Evolutionary conservation across 78 protist species (phyloP), one percentile per base, ranked within the genome.

Genomic region (Dictyostelium discoideum): DNA sequence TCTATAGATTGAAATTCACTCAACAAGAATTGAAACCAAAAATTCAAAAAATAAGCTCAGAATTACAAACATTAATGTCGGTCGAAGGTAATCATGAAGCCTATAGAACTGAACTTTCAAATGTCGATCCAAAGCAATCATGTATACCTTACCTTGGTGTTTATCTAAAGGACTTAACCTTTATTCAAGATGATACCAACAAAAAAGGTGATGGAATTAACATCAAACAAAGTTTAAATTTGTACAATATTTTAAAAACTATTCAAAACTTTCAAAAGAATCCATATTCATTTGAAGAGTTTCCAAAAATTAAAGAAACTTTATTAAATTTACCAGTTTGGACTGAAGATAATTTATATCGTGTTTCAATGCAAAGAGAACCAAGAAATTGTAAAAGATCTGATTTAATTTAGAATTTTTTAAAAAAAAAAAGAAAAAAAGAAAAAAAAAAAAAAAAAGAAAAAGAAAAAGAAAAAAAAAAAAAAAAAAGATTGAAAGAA

Each of bases 1-100:
- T 90, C 13, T 82, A 37, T n/a, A 20, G 95, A 40, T 44, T 90
- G 24, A 90, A 82, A 54, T 46, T 32, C 57, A 90, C 95, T 39
- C 77, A 63, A 46, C 24, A n/a, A 5, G 95, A 90, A 54, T 26
- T 90, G 24, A 90, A 90, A 54, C 95, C 87, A 24, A 90, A 90
- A 39, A 60, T 90, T 50, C 95, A 90, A 82, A 90, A 82, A 46
- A 32, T 86, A 1, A 67, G 85, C 14, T 22, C 87, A 11, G 95
- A 90, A 40, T 24, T 90, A 22, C 95, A 90, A 69, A 77, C 87
- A n/a, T 39, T 90, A 46, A 90, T 90, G 95, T 81, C 95, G 6
- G 95, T 90, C 1, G 95, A 90, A 72, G 95, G 95, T 10, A 90
- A 90, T 72, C 95, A 90, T 54, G 95, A 90, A 18, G 86, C 95